These are phyloP conservation scores for Quercus phellos DNA, from an alignment of 331 rosid genomes.

Conservation along the genomic window DNA sequence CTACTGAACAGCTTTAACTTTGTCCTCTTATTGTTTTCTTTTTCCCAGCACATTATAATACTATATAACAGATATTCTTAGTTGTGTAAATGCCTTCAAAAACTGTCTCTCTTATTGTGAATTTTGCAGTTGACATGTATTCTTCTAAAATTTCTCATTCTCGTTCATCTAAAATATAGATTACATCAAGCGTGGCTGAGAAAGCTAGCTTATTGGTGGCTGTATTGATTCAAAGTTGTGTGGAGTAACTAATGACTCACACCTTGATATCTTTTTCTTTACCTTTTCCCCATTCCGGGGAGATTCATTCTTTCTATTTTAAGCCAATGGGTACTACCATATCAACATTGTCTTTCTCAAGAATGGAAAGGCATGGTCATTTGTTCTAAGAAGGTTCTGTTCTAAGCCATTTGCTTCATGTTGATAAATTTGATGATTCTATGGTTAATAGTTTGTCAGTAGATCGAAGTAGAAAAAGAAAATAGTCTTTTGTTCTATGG, in stretches of 20 bases:
- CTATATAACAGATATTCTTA: background rate
- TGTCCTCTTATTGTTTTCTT: background rate
- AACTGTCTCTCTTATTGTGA: background rate
- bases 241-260: background rate
- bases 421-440: no score
- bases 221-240: background rate
- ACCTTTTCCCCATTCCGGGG: background rate
- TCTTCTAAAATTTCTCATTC: no score
- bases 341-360: no score
- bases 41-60: background rate
- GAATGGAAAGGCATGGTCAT: no score
- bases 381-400: no score
- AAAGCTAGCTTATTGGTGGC: background rate
- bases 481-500: no score
- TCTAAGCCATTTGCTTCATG: no score
- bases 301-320: background rate
- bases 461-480: no score
- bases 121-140: background rate
- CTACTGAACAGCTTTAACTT: background rate
- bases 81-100: background rate
- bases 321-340: background rate
- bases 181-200: background rate
- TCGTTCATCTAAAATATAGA: background rate
- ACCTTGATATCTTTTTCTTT: background rate
- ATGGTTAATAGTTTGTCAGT: no score